phyloP scores from a whole-genome alignment of 75 land plant species.

The Pinus taeda region DNA sequence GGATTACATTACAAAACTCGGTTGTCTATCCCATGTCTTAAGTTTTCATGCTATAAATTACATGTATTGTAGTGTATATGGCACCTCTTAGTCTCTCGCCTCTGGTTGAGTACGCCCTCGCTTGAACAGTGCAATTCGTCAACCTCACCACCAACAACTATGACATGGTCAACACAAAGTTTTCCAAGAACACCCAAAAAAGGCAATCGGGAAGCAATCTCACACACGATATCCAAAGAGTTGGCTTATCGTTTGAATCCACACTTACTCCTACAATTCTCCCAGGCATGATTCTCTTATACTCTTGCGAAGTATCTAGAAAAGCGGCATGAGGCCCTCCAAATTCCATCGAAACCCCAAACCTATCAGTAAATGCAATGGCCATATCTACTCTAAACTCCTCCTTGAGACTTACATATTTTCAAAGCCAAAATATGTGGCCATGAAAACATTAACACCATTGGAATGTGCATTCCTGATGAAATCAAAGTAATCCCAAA shows the following conservation, averaged over 20 bases:
- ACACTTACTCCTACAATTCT: constrained; percentile 95
- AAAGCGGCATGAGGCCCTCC: constrained; percentile 99
- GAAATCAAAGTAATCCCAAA: constrained; percentile 75
- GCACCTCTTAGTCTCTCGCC: no score
- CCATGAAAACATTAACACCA: constrained; percentile 95
- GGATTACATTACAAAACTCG: no score
- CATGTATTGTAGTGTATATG: no score
- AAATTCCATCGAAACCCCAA: constrained; percentile 98
- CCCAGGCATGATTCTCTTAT: constrained; percentile 96
- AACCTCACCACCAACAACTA: no score
- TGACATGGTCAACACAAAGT: no score
- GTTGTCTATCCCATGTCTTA: no score
- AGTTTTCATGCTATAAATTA: no score
- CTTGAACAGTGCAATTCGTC: no score
- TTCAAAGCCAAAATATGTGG: constrained; percentile 84
- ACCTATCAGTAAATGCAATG: constrained; percentile 90
- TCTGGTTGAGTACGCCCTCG: no score
- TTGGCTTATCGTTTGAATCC: constrained; percentile 88
- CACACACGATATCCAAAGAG: constrained; percentile 68
- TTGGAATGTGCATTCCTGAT: constrained; percentile 75
- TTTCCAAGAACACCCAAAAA: no score
- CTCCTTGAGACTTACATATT: constrained; percentile 81
- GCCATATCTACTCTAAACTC: constrained; percentile 93
- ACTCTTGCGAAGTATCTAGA: constrained; percentile 92
- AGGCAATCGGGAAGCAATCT: no score